A percentile compares a stretch with the other conserved stretches of the same genome.
Conservation (phyloP, 805 yeast genomes). For the Starmerella lactis-condensi region DNA sequence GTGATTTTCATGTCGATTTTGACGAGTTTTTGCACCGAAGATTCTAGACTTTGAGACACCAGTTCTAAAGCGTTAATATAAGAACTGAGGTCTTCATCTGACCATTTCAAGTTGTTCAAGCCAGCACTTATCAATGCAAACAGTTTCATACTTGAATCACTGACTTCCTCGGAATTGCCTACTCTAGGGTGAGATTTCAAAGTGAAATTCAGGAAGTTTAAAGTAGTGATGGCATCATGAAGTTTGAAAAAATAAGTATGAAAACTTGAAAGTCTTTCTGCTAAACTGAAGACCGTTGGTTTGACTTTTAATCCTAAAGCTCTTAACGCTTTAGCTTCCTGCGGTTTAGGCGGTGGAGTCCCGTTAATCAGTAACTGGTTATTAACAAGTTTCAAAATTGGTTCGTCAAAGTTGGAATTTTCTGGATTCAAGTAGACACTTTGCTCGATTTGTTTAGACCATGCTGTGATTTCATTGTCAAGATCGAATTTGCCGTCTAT, state of each 20-base stretch:
- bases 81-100: background rate
- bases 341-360: conserved; percentile 18
- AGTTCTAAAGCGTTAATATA: conserved; percentile 7
- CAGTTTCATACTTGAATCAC: conserved; percentile 1
- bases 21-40: conserved; percentile 3
- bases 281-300: background rate
- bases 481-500: conserved; percentile 33
- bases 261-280: conserved; percentile 2
- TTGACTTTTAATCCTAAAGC: conserved; percentile 10
- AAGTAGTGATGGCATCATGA: conserved; percentile 2
- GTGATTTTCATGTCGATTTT: conserved; percentile 3
- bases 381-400: conserved; percentile 1
- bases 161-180: conserved; percentile 1
- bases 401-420: background rate
- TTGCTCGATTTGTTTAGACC: conserved; percentile 24
- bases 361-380: conserved; percentile 6
- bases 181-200: conserved; percentile 4
- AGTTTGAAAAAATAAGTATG: conserved; percentile 1
- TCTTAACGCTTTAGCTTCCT: conserved; percentile 2
- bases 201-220: background rate
- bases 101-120: conserved; percentile 4
- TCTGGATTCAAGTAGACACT: background rate
- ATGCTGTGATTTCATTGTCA: conserved; percentile 26
- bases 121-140: conserved; percentile 6
- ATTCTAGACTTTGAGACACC: conserved; percentile 1